Conservation (phyloP, 2,329 filamentous ascomycete species). For the Emydomyces testavorans region DNA sequence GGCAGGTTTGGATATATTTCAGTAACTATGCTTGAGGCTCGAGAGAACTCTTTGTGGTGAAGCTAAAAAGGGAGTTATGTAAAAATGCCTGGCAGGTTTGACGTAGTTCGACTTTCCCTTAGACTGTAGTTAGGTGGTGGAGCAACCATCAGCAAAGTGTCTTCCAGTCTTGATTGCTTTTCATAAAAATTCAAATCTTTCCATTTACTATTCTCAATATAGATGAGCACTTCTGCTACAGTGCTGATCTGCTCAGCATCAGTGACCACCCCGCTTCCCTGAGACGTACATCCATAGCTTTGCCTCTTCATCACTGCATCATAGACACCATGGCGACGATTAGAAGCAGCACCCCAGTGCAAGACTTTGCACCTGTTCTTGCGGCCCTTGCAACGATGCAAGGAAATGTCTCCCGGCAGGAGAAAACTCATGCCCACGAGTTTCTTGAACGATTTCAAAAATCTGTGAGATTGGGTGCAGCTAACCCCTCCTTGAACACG, state of each 20-base stretch:
- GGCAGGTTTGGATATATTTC: too few species aligned
- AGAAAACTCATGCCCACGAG: slow-evolving; percentile 82
- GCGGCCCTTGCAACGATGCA: slow-evolving; percentile 85
- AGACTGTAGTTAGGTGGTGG: neutral
- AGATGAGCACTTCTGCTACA: slow-evolving; percentile 9
- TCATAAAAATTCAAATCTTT: neutral
- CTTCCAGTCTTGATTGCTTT: neutral
- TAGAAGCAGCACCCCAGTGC: slow-evolving; percentile 47
- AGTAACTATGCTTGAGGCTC: too few species aligned
- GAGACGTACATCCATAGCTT: slow-evolving; percentile 4
- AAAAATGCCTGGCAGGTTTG: too few species aligned
- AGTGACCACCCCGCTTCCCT: slow-evolving; percentile 7
- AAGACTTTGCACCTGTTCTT: slow-evolving; percentile 73
- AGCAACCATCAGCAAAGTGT: slow-evolving; percentile 6
- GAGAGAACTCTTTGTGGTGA: slow-evolving; percentile 8
- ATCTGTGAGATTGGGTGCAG: slow-evolving; percentile 53
- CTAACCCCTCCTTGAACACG: slow-evolving; percentile 7
- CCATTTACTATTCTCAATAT: neutral
- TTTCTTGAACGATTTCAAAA: slow-evolving; percentile 95
- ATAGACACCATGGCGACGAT: slow-evolving; percentile 52
- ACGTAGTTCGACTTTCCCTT: neutral
- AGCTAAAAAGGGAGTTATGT: too few species aligned
- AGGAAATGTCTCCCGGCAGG: slow-evolving; percentile 63
- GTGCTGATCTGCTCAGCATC: slow-evolving; percentile 8
- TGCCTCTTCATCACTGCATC: neutral